A percentile compares a stretch with the other conserved stretches of the same genome.
Conservation (phyloP, 225 moss, liverwort and hornwort genomes). For the Polytrichum formosum region DNA sequence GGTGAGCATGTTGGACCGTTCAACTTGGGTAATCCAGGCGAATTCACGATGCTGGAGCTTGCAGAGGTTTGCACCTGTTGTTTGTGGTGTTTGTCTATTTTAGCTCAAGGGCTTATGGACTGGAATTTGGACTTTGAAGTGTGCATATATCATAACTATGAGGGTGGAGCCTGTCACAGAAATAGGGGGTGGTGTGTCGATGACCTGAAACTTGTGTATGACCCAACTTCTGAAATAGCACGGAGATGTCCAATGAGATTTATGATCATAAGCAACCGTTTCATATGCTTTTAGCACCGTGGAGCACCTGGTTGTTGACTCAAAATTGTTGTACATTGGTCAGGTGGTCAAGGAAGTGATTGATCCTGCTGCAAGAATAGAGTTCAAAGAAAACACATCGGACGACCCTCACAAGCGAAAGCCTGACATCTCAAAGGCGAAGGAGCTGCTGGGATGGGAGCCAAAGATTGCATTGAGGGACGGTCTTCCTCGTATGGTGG, state of each 20-base stretch:
- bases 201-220: not conserved
- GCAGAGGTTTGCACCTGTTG: conserved; percentile 18
- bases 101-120: too few species aligned
- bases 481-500: conserved; percentile 28
- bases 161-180: not conserved
- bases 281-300: not conserved
- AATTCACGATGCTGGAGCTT: conserved; percentile 33
- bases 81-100: not conserved
- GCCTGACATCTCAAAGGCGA: conserved; percentile 32
- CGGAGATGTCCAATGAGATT: not conserved
- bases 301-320: too few species aligned
- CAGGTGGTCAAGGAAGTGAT: conserved; percentile 62
- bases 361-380: conserved; percentile 33
- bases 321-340: not conserved
- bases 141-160: not conserved
- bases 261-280: not conserved
- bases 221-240: not conserved
- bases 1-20: conserved; percentile 37
- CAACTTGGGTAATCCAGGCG: conserved; percentile 29
- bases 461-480: conserved; percentile 20
- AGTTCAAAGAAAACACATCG: conserved; percentile 22
- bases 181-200: not conserved
- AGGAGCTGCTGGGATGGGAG: conserved; percentile 33
- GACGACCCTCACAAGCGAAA: conserved; percentile 36
- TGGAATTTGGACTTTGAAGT: not conserved